Percentiles rank a stretch among this genome's conserved stretches.
These are phyloP conservation scores for Phytophthora sp. DNA, from an alignment of 352 stramenopile species.

Conservation along the genomic window DNA sequence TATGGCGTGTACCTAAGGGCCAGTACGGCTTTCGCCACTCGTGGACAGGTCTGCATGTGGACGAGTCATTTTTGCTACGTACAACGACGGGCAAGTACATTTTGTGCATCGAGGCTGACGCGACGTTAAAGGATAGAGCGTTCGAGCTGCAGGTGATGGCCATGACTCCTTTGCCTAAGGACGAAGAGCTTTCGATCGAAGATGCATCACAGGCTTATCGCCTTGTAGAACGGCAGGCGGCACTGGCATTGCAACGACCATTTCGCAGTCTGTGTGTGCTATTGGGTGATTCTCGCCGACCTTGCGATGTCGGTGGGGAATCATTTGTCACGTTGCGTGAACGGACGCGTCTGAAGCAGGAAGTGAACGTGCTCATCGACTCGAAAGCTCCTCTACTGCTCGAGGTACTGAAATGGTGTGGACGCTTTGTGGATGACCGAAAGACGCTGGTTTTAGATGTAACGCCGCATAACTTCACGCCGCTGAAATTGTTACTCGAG, in stretches of 20 bases:
- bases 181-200: conserved; percentile 60
- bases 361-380: conserved; percentile 76
- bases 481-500: conserved; percentile 49
- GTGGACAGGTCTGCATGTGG: conserved; percentile 53
- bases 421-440: conserved; percentile 52
- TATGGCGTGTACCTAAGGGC: conserved; percentile 57
- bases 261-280: conserved; percentile 67
- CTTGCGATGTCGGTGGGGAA: conserved; percentile 56
- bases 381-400: conserved; percentile 61
- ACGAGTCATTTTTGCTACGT: conserved; percentile 59
- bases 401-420: conserved; percentile 64
- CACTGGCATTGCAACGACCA: conserved; percentile 47
- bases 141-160: conserved; percentile 46
- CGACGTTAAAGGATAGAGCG: conserved; percentile 55
- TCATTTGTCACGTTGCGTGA: conserved; percentile 57
- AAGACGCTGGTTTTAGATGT: conserved; percentile 67
- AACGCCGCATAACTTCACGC: conserved; percentile 58
- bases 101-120: conserved; percentile 69
- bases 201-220: conserved; percentile 69
- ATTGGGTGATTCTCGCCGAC: conserved; percentile 59
- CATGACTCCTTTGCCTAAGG: conserved; percentile 25
- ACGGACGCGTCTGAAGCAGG: conserved; percentile 58
- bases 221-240: conserved; percentile 57
- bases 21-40: conserved; percentile 72
- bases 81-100: conserved; percentile 73